Evolutionary conservation across 495 filamentous ascomycete genomes (phyloP), one percentile per base, ranked within the genome.

Genomic region (Aspergillus sclerotioniger): DNA sequence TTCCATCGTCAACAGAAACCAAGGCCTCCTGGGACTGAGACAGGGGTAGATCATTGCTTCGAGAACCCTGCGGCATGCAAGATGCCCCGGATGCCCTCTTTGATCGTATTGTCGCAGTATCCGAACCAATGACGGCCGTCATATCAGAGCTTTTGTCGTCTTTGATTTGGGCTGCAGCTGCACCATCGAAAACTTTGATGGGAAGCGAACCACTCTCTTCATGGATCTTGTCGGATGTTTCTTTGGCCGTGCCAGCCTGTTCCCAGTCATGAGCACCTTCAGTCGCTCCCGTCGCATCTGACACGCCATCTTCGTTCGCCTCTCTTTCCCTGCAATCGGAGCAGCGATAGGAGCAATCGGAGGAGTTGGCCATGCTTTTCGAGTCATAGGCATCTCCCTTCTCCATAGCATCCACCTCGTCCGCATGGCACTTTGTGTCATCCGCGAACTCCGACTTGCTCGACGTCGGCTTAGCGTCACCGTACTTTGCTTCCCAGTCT

Each of bases 401-500:
- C 57, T 66, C 64, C 62, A 54, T 57, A 20, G 49, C 61, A 37
- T 53, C 59, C 51, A 45, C 7, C 17, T 62, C 61, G 66, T 63
- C 62, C 49, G 35, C 58, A 37, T 56, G 64, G 15, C 62, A 59
- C 41, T 57, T 78, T 0, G 67, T 63, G 13, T 69, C 71, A 19
- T 69, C 67, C 6, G 63, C 60, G 13, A 72, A 62, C 6, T 70
- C 72, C 6, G 72, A 71, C 9, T 71, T 68, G 3, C 41, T 56
- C 13, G 59, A 49, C 25, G 41, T 48, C n/a, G 62, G 52, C 4
- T 17, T 68, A 52, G 71, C 76, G 49, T 89, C 78, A 5, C 71
- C 71, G 16, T 94, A 95, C 33, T 82, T 79, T 13, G 82, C 82
- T 69, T 97, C 92, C 93, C 93, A 98, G 62, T 85, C 82, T 28